phyloP scores from a whole-genome alignment of 345 rosid genomes.

The Populus deltoides region DNA sequence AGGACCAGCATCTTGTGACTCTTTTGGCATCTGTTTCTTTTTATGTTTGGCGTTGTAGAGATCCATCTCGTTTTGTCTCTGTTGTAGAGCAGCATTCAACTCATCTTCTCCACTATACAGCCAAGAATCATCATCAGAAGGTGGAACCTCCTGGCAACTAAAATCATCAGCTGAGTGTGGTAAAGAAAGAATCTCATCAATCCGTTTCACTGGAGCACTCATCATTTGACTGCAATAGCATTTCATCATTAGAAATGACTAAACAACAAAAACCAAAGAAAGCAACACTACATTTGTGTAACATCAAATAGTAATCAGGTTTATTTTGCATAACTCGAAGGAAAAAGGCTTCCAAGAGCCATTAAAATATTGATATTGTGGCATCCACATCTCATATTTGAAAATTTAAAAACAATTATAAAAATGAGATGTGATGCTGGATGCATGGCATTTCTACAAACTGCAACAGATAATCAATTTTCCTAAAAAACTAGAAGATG shows the following conservation, averaged over 20 bases:
- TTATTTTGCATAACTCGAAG: neutral
- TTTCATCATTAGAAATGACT: neutral
- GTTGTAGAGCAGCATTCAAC: slow-evolving; percentile 67
- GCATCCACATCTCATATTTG: neutral
- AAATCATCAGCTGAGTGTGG: slow-evolving; percentile 61
- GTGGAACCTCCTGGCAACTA: slow-evolving; percentile 51
- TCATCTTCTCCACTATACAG: slow-evolving; percentile 79
- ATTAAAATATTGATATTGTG: neutral
- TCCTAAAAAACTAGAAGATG: neutral
- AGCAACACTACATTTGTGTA: neutral
- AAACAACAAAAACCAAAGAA: neutral
- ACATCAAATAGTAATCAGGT: neutral
- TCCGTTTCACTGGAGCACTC: slow-evolving; percentile 74
- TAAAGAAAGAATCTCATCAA: slow-evolving; percentile 80
- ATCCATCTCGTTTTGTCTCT: slow-evolving; percentile 84
- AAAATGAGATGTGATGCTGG: neutral
- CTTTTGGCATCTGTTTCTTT: slow-evolving; percentile 50
- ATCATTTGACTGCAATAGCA: slow-evolving; percentile 47
- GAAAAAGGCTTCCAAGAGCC: neutral
- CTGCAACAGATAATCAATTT: neutral
- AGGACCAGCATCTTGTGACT: slow-evolving; percentile 40
- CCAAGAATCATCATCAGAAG: slow-evolving; percentile 88
- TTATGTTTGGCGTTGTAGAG: slow-evolving; percentile 49
- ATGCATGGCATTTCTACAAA: neutral
- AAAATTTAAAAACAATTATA: neutral